Evolutionary conservation across 2,329 filamentous ascomycete genomes (phyloP), one percentile per base, ranked within the genome.

Genomic region (Hypoxylon sp.): DNA sequence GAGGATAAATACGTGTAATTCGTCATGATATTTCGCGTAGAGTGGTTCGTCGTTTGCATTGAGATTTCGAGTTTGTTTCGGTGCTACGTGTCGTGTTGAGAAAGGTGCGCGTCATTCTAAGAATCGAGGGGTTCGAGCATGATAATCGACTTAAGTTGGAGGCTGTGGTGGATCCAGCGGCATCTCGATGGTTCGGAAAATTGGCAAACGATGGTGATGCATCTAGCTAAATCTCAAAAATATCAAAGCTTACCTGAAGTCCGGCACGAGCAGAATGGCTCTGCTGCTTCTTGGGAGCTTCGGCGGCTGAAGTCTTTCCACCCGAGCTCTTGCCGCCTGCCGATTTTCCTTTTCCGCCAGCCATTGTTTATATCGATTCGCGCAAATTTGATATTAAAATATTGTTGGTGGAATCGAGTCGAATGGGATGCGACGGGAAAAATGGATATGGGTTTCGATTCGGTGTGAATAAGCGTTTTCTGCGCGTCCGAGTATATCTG

Each of bases 231-330:
- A 41, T 41, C n/a, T 46, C 12, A 20, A 11, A 13, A 40, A 30
- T 36, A 46, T 54, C 48, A 35, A 50, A 68, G 78, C 90, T 82
- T 81, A 97, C 92, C 88, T 97, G 92, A 65, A 97, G 83, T 71
- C 92, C 92, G 72, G 92, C 92, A 75, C 94, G 92, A 70, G 91
- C 90, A 67, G 91, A 96, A 80, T 96, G 92, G 78, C 94, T 96
- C 78, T 95, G 90, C 70, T 90, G 88, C 80, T 96, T 96, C 79
- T 89, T 90, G 71, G 86, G 78, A 46, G 81, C 82, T 63, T 86
- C 87, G 67, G 81, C 83, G 62, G 64, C 58, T 11, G 63, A 66
- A 27, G 67, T 69, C 66, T 71, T 71, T 37, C 68, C 68, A 47
- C 68, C 68, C 4, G 67, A 68, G 46, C 67, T 70, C 67, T 70